Conservation (phyloP, 2,329 filamentous ascomycete species). For the Xylariaceae sp. region DNA sequence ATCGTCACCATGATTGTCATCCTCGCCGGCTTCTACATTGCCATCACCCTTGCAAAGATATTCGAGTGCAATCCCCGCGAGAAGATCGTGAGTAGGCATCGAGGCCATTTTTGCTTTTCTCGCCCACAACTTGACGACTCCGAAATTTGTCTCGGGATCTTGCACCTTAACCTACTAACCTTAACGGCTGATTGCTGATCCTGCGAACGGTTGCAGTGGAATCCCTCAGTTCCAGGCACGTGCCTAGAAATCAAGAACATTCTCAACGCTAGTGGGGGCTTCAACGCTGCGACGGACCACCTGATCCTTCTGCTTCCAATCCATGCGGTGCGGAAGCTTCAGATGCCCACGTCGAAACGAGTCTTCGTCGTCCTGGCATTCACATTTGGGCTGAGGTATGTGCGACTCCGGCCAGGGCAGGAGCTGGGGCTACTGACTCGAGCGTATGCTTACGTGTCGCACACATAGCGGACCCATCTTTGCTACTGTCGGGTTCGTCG, state of each 20-base stretch:
- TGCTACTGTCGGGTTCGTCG: constrained; percentile 1
- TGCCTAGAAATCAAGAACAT: constrained; percentile 13
- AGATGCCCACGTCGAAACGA: constrained; percentile 13
- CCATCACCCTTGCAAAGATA: constrained; percentile 17
- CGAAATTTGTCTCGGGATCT: too few species aligned
- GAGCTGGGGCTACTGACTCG: too few species aligned
- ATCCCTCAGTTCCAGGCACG: constrained; percentile 13
- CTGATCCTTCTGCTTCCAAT: constrained; percentile 20
- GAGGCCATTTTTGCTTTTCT: too few species aligned
- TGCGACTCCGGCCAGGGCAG: too few species aligned
- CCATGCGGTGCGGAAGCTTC: constrained; percentile 14
- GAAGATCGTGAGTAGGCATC: constrained; percentile 13
- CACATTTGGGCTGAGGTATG: constrained; percentile 15
- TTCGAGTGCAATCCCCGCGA: constrained; percentile 15
- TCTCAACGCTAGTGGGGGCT: constrained; percentile 16
- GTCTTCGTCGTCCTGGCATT: constrained; percentile 16
- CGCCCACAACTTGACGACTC: too few species aligned
- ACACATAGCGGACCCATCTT: constrained; percentile 6
- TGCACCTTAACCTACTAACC: too few species aligned
- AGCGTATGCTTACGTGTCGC: background rate
- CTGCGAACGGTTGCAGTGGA: too few species aligned
- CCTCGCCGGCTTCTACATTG: constrained; percentile 12
- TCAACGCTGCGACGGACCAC: constrained; percentile 19
- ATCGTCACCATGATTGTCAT: constrained; percentile 16
- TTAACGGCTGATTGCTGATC: too few species aligned